These are phyloP conservation scores for Metarhizium rileyi DNA, from an alignment of 2,329 filamentous ascomycete genomes.

Conservation along the genomic window DNA sequence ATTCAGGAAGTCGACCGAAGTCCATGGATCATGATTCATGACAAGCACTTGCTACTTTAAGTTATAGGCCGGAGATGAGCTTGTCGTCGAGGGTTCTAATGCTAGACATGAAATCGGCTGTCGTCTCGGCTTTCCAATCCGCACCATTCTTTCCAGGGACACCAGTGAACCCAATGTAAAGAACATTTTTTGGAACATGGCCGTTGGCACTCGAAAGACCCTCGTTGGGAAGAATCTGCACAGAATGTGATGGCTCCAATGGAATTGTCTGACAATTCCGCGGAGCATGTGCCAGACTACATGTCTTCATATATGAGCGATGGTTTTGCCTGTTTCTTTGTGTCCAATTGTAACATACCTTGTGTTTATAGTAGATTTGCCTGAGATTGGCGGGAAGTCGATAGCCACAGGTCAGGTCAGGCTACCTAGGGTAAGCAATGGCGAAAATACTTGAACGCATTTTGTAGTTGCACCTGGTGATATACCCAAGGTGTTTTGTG, in stretches of 20 bases:
- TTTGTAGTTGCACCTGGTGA: too few relatives aligned
- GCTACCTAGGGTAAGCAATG: slow-evolving; percentile 6
- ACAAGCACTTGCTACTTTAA: too few relatives aligned
- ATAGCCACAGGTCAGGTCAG: slow-evolving; percentile 8
- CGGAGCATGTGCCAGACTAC: slow-evolving; percentile 2
- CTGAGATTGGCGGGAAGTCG: slow-evolving; percentile 8
- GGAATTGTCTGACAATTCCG: slow-evolving; percentile 10
- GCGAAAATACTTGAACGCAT: slow-evolving; percentile 5
- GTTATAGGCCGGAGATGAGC: slow-evolving; percentile 29
- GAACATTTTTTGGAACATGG: slow-evolving; percentile 45
- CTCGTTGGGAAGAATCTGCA: slow-evolving; percentile 26
- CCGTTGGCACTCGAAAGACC: slow-evolving; percentile 44
- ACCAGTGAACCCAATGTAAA: slow-evolving; percentile 53
- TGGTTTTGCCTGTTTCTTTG: not conserved
- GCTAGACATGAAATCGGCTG: slow-evolving; percentile 41
- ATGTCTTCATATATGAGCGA: slow-evolving; percentile 4
- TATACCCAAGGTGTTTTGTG: too few relatives aligned
- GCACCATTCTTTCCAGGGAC: slow-evolving; percentile 43
- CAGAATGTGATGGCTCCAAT: not conserved
- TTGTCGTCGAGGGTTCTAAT: slow-evolving; percentile 40
- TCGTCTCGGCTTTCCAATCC: slow-evolving; percentile 41
- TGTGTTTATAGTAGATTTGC: slow-evolving; percentile 8
- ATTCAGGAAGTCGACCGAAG: too few relatives aligned
- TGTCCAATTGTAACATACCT: slow-evolving; percentile 4
- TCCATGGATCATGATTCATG: too few relatives aligned